Evolutionary conservation across 305 asterid species (phyloP), one percentile per base, ranked within the genome.

Genomic region (Coffea humblotiana): DNA sequence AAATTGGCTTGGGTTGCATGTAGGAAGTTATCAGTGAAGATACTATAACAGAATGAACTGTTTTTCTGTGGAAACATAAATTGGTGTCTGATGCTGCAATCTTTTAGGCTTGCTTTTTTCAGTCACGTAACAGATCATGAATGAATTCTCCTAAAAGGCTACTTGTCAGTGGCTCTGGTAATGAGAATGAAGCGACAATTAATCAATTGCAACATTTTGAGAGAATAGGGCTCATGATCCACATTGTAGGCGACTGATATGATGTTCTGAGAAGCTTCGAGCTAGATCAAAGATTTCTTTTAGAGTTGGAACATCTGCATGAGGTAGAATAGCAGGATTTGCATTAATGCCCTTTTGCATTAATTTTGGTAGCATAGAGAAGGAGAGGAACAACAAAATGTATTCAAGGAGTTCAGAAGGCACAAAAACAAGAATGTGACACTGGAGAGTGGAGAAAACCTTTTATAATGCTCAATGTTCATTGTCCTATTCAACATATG

Each of bases 361-460:
- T 56, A 51, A 29, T 32, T 72, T 48, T 49, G 47, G 49, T 74
- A 74, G 48, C 77, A 74, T 74, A 45, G 56, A 35, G 43, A 40
- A 48, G 14, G 45, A 49, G 49, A 74, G 49, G 19, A 52, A 25
- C 67, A 58, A 35, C 13, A 45, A 10, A 67, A 74, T 56, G 58
- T 19, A 48, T 23, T 13, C 2, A 32, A 32, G 61, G 61, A 74
- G 45, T 0, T 51, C 56, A 61, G 10, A 74, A 9, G 77, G 48
- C 43, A 7, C 72, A 14, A 68, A 45, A 25, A 54, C 61, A 72
- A 72, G 32, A 72, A 12, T 69, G 29, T 40, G 12, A 72, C 19
- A 7, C 25, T 48, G 32, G 45, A 49, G 45, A 12, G 45, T 72
- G 11, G 52, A 48, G 13, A 72, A 49, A 16, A 48, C 32, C 67